Evolutionary conservation across 2,329 filamentous ascomycete species (phyloP).

Genomic region (Colletotrichum spinosum): DNA sequence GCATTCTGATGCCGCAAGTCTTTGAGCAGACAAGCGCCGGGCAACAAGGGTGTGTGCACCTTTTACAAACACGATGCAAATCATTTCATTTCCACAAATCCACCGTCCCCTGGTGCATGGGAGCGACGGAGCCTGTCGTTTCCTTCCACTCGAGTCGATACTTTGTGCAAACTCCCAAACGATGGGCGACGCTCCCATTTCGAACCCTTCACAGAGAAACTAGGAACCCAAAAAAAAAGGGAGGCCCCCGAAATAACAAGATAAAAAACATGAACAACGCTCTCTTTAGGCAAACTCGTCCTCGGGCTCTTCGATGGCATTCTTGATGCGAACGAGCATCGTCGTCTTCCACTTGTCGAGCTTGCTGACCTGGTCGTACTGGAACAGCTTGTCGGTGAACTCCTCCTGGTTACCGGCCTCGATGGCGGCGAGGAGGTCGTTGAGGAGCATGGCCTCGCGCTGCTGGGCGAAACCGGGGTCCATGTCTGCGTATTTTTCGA

Average conservation of each 20-base stretch:
- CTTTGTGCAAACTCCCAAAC: too few relatives aligned
- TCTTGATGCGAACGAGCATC: constrained; percentile 85
- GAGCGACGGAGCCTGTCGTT: background rate
- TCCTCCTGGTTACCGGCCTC: constrained; percentile 83
- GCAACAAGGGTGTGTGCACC: background rate
- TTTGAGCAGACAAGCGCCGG: too few relatives aligned
- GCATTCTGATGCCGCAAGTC: too few relatives aligned
- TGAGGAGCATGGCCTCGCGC: constrained; percentile 84
- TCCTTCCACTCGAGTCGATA: too few relatives aligned
- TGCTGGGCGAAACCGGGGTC: constrained; percentile 82
- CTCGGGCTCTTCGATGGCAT: constrained; percentile 73
- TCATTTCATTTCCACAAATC: background rate
- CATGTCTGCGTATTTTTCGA: constrained; percentile 84
- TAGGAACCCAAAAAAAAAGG: constrained; percentile 1
- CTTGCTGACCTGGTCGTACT: constrained; percentile 92
- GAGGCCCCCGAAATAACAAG: too few relatives aligned
- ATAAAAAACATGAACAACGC: background rate
- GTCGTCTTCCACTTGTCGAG: constrained; percentile 98
- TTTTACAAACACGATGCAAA: background rate
- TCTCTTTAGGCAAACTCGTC: constrained; percentile 54
- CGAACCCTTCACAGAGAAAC: too few relatives aligned
- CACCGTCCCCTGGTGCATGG: background rate
- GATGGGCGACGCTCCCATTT: too few relatives aligned
- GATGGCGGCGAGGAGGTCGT: constrained; percentile 80
- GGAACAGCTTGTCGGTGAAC: constrained; percentile 88